Evolutionary conservation across 345 rosid species (phyloP), one percentile per base, ranked within the genome.

Genomic region (Bruguiera parviflora): DNA sequence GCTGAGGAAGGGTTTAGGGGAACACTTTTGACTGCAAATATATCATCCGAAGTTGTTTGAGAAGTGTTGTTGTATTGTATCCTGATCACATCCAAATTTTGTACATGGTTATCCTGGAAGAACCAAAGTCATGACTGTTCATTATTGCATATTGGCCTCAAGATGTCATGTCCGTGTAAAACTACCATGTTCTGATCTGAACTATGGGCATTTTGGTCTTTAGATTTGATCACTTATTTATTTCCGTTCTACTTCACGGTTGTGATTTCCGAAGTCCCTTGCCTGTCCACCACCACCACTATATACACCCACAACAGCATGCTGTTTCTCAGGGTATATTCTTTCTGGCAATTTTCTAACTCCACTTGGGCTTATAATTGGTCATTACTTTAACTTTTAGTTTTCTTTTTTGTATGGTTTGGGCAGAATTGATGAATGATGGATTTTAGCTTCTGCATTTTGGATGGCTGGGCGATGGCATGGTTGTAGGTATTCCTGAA

Each of bases 1-100:
- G 72, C 83, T 7, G 96, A 94, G 77, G 95, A 78, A 80, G 99
- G 99, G 27, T 95, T 95, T 71, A 86, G 92, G 13, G 96, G 99
- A 52, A 89, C 99, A 39, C 87, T 95, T 61, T 73, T 95, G 85
- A 82, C 96, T 20, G 83, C 91, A 73, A 82, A 85, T 77, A 78
- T 83, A 74, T 75, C 93, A 62, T 88, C 96, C 46, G 83, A 87
- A 82, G 89, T 84, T 77, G 83, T 80, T 61, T 79, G 72, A 72
- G 76, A 60, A 64, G 69, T 22, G 16, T 72, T 52, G 49, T 73
- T 70, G 4, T 51, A 65, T 64, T 8, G 10, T 66, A 25, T 62
- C 32, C 27, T 18, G 32, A 37, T 53, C 19, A 59, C 32, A 28
- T 33, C 58, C 27, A 49, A 68, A 11, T 63, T 64, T 61, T 72